Conservation (phyloP, 345 rosid genomes). For the Euphorbia pulcherrima region DNA sequence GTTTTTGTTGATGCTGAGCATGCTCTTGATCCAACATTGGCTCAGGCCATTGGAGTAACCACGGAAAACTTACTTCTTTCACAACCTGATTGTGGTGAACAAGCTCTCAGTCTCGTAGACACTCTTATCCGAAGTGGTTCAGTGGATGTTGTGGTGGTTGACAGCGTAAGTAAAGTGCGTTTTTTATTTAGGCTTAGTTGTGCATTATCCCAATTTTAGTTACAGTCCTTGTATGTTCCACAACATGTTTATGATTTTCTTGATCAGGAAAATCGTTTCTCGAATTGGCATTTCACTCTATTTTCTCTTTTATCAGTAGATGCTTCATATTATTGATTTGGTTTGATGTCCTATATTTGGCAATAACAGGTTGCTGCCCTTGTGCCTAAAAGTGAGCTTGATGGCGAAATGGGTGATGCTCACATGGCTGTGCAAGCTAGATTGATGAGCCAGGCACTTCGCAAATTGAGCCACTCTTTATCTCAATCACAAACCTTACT, state of each 20-base stretch:
- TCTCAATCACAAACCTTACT: conserved; percentile 74
- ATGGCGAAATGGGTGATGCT: conserved; percentile 99
- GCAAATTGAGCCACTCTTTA: conserved; percentile 89
- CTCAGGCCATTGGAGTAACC: conserved; percentile 80
- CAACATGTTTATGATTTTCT: conserved; percentile 6
- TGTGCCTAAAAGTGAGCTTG: conserved; percentile 96
- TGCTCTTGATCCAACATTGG: conserved; percentile 90
- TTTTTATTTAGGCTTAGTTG: conserved; percentile 10
- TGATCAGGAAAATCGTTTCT: background rate
- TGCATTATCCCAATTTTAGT: background rate
- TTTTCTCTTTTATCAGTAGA: background rate
- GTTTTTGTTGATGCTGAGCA: conserved; percentile 97
- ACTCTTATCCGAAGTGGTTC: conserved; percentile 90
- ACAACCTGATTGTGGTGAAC: conserved; percentile 98
- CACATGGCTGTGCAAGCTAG: conserved; percentile 99
- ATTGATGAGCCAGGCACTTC: conserved; percentile 98
- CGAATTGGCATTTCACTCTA: background rate
- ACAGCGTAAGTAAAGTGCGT: conserved; percentile 69
- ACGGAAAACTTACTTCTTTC: conserved; percentile 90
- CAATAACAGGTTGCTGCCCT: conserved; percentile 88
- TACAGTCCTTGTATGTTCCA: background rate
- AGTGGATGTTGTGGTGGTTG: conserved; percentile 92
- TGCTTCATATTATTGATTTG: conserved; percentile 5
- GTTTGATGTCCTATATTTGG: background rate
- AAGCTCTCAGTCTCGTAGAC: conserved; percentile 94